Base-by-base conservation (phyloP, 2,329 filamentous ascomycete species). In the Fusarium sp. region DNA sequence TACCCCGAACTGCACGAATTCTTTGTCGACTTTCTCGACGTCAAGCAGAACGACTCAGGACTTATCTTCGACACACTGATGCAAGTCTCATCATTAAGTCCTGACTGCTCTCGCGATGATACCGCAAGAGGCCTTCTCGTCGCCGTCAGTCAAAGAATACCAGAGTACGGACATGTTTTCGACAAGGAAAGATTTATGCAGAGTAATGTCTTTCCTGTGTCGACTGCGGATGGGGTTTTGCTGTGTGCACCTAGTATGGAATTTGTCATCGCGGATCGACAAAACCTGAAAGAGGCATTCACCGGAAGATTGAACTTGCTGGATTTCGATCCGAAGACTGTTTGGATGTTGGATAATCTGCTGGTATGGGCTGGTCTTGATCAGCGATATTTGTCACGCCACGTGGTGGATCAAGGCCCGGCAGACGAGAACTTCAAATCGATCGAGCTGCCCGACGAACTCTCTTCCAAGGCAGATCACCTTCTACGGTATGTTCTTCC, bases 301-400 rank as follows among this genome's bases (percentile, higher is more conserved):
- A 27, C 52, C 3, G 70, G 62, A 3, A 73, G 67, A 3, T 20
- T 74, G 12, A 67, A 71, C 5, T 1, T 73, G 22, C 38, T 74
- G 10, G 72, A 73, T 2, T 74, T 74, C 10, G 65, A 66, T 7
- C 57, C 72, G 0, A 58, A 55, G 29, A 69, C 63, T 4, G 61
- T 74, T 6, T 74, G 72, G 72, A 62, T 67, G 56, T 63, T 74
- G 2, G 62, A 70, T 8, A 63, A 69, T 5, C 12, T 74, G 0
- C 8, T 74, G 6, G 67, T 62, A 0, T 74, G 72, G 72, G 72
- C 72, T 3, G 70, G 65, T 3, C 61, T 74, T 11, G 72, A 74
- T 10, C 49, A 62, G 5, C 54, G 72, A 9, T 74, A 74, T 12
- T 22, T 74, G 3, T 74, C 72, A 1, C 54, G 48, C 1, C 70